Evolutionary conservation across 768 basidiomycete species (phyloP), one percentile per base, ranked within the genome.

Genomic region (Albatrellus ellisii): DNA sequence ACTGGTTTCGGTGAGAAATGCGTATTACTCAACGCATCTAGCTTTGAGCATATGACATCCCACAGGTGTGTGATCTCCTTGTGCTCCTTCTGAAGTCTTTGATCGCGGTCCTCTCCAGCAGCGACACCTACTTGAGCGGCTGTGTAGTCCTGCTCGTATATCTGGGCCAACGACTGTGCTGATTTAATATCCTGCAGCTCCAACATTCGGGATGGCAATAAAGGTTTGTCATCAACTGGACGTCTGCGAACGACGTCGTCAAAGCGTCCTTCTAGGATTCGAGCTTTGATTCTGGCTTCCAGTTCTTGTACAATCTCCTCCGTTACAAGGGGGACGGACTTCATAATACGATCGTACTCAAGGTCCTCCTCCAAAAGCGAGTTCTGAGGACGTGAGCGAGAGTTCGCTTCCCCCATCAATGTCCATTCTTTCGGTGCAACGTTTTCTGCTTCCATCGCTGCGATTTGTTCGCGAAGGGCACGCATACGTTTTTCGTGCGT

Each of bases 1-100:
- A 94, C 94, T 57, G 79, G 77, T 59, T 97, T 97, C 1, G 94
- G 95, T 12, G 87, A 82, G 58, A 90, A 98, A 59, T 97, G 88
- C 2, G 91, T 79, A 56, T 97, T 98, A 58, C 85, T 87, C 26
- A 98, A 64, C 15, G 94, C 89, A 61, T 98, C 95, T 26, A 98
- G 66, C 56, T 94, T 95, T 34, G 72, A 66, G 44, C 79, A 87
- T 26, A 99, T 80, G 35, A 70, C 72, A 42, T 88, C 85, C 88
- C 94, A 98, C 8, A 79, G 51, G 38, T 67, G 64, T 43, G 84
- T 79, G 40, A 98, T 78, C 58, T 86, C 91, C 11, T 79, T 76
- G 57, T 97, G 94, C 58, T 95, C 88, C 55, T 85, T 83, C 55
- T 71, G 66, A 27, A 97, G 66, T 58, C 87, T 91, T 15, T 82